Conservation (phyloP, 1,139 yeast genomes). For the Blastobotrys serpentis region DNA sequence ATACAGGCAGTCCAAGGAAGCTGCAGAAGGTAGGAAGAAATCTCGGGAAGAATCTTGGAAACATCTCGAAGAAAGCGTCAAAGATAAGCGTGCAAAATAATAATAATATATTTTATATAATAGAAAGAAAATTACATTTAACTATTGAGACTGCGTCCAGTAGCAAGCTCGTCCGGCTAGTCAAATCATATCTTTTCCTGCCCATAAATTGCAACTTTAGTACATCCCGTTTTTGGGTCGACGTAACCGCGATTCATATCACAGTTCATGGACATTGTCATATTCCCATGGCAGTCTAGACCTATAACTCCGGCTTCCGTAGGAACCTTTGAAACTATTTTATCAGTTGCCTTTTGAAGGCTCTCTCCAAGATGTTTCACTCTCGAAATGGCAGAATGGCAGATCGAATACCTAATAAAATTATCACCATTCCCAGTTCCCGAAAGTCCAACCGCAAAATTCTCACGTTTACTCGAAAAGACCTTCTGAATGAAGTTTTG, state of each 20-base stretch:
- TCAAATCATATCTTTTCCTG: neutral
- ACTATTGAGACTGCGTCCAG: too few species aligned
- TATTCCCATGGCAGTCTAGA: neutral
- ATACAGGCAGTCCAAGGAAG: slow-evolving; percentile 73
- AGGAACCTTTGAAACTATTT: neutral
- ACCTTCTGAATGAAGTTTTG: neutral
- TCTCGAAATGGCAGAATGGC: slow-evolving; percentile 3
- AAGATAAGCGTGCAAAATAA: slow-evolving; percentile 9
- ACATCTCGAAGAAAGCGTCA: slow-evolving; percentile 60
- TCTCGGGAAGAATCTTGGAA: slow-evolving; percentile 72
- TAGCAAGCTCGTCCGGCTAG: too few species aligned
- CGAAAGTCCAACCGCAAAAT: slow-evolving; percentile 4
- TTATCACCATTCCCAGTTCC: slow-evolving; percentile 11
- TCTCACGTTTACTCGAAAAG: neutral
- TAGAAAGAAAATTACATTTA: neutral
- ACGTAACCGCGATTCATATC: slow-evolving; percentile 10
- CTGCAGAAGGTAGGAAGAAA: slow-evolving; percentile 58
- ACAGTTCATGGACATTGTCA: slow-evolving; percentile 4
- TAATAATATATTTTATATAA: slow-evolving; percentile 1
- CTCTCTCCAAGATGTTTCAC: neutral
- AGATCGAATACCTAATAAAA: neutral
- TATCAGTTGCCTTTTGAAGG: slow-evolving; percentile 4
- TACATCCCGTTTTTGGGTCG: neutral
- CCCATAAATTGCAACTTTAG: slow-evolving; percentile 3
- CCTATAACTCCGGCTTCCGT: slow-evolving; percentile 10